Conservation (phyloP, 108 stramenopile species). For the Chaetoceros muelleri region DNA sequence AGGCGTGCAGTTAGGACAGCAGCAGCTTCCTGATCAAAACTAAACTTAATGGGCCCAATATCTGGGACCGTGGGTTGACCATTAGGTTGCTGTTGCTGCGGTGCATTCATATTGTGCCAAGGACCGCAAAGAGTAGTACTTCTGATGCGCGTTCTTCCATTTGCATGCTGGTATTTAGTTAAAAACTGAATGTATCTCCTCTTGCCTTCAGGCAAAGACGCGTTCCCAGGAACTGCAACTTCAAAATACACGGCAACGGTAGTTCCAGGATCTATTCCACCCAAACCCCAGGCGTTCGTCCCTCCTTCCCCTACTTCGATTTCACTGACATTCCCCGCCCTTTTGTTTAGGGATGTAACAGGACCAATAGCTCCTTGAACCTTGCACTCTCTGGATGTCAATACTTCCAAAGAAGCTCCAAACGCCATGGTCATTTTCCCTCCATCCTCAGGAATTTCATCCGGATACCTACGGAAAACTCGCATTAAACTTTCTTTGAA, state of each 20-base stretch:
- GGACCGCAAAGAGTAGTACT: slow-evolving; percentile 93
- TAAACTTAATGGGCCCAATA: slow-evolving; percentile 60
- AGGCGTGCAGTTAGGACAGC: slow-evolving; percentile 94
- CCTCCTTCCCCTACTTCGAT: slow-evolving; percentile 94
- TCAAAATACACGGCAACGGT: slow-evolving; percentile 99
- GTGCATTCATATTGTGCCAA: slow-evolving; percentile 80
- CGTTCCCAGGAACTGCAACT: slow-evolving; percentile 76
- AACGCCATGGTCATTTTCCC: slow-evolving; percentile 91
- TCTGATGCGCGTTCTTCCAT: slow-evolving; percentile 83
- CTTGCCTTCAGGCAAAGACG: slow-evolving; percentile 73
- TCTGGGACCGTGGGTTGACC: slow-evolving; percentile 26
- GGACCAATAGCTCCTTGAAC: slow-evolving; percentile 75
- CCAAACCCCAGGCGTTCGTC: slow-evolving; percentile 96
- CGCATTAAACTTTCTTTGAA: slow-evolving; percentile 96
- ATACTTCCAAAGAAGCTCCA: slow-evolving; percentile 83
- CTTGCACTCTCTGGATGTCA: slow-evolving; percentile 93
- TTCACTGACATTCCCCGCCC: slow-evolving; percentile 86
- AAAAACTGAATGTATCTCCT: slow-evolving; percentile 93
- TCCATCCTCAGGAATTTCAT: slow-evolving; percentile 77
- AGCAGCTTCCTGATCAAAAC: slow-evolving; percentile 99
- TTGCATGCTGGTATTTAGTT: slow-evolving; percentile 95
- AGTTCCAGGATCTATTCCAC: slow-evolving; percentile 90
- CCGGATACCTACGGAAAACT: slow-evolving; percentile 81
- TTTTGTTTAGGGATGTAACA: slow-evolving; percentile 81
- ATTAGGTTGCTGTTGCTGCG: slow-evolving; percentile 25